Percentiles rank a stretch among this genome's conserved stretches.
These are phyloP conservation scores for Coniochaeta sp. DNA, from an alignment of 2,329 filamentous ascomycete genomes.

Conservation along the genomic window DNA sequence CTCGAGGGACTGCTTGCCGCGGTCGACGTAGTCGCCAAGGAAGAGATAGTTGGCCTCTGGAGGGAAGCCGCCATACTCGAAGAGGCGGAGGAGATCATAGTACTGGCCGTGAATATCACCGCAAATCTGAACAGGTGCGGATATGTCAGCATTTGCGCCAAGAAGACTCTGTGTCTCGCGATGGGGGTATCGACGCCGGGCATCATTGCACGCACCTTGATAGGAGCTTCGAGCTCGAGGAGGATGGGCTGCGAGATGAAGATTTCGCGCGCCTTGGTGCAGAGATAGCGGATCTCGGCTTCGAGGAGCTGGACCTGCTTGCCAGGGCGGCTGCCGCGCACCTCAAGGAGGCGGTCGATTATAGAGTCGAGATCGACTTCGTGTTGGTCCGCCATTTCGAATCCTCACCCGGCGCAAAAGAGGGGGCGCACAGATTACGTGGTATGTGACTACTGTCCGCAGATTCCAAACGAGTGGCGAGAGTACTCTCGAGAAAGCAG, in stretches of 20 bases:
- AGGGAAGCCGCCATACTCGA: constrained; percentile 97
- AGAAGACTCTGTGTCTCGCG: no score
- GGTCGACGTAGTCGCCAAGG: constrained; percentile 96
- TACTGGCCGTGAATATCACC: constrained; percentile 99
- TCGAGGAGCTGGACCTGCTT: constrained; percentile 98
- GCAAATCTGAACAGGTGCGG: constrained; percentile 64
- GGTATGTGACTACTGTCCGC: not conserved
- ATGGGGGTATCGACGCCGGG: not conserved
- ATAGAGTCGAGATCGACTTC: constrained; percentile 99
- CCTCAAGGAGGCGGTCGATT: constrained; percentile 96
- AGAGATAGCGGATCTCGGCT: constrained; percentile 92
- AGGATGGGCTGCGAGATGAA: constrained; percentile 99
- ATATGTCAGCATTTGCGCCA: constrained; percentile 13
- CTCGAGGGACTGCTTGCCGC: constrained; percentile 98
- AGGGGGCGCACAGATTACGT: constrained; percentile 27
- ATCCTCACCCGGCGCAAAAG: constrained; percentile 32
- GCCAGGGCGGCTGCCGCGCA: constrained; percentile 92
- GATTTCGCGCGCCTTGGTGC: constrained; percentile 97
- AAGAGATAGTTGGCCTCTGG: constrained; percentile 99
- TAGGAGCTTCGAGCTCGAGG: constrained; percentile 94
- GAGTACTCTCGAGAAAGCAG: not conserved
- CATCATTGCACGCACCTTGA: constrained; percentile 67
- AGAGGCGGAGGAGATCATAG: constrained; percentile 92
- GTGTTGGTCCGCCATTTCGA: constrained; percentile 58
- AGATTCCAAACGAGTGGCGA: constrained; percentile 4